Evolutionary conservation across 345 rosid genomes (phyloP), one percentile per base, ranked within the genome.

Genomic region (Rubroshorea leprosula): DNA sequence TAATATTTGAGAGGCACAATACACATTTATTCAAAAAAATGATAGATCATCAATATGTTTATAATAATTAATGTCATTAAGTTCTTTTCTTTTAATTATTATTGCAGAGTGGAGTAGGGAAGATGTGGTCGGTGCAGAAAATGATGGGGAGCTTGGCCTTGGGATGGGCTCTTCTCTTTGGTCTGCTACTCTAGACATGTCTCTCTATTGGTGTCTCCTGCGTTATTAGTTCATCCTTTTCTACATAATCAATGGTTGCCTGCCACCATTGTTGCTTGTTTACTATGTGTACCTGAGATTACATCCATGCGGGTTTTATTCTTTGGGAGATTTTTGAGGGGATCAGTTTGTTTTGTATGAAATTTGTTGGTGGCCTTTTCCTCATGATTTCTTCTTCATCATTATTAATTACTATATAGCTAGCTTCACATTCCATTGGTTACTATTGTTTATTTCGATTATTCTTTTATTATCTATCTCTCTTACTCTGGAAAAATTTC

Each of bases 81-180:
- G n/a, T n/a, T n/a, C n/a, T n/a, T n/a, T n/a, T n/a, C n/a, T n/a
- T n/a, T n/a, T n/a, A n/a, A n/a, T n/a, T n/a, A n/a, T 7, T 6
- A 46, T 41, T 75, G 88, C 83, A 83, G 88, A 80, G 81, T 22
- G 83, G 75, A 57, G 81, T 27, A n/a, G 78, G 67, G 70, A 73
- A 72, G 66, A 44, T 63, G 23, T 48, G 61, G 67, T 45, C 74
- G 0, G 31, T 55, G 65, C 43, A 54, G 60, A 69, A 39, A 70
- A 52, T 82, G 72, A 67, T 7, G 0, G 72, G 73, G 17, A 54
- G 78, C 69, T 6, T 69, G 60, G 76, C 45, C 18, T n/a, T 69
- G 0, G 83, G 84, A 51, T 71, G 67, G 62, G 73, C 60, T 0
- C 17, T 72, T 64, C 24, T 74, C 51, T 35, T 35, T 35, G 65